These are phyloP conservation scores for Starmerella apis DNA, from an alignment of 805 yeast species.

Conservation along the genomic window DNA sequence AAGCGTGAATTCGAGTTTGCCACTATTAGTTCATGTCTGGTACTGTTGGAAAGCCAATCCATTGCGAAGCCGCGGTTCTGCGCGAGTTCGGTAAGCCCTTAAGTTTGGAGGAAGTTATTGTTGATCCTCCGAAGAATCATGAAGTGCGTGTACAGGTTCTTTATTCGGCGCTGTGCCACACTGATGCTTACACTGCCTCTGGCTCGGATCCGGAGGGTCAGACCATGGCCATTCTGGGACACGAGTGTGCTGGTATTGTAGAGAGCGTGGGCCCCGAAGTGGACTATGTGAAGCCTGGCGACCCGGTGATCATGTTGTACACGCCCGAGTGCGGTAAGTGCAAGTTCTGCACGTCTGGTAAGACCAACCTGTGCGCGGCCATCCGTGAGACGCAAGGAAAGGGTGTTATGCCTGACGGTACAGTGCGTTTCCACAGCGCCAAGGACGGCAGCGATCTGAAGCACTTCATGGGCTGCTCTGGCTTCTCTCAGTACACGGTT, in stretches of 20 bases:
- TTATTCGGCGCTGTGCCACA: slow-evolving; percentile 94
- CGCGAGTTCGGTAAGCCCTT: slow-evolving; percentile 86
- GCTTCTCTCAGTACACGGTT: slow-evolving; percentile 94
- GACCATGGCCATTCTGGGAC: slow-evolving; percentile 88
- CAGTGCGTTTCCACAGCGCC: slow-evolving; percentile 62
- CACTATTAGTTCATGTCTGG: not conserved
- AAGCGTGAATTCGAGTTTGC: not conserved
- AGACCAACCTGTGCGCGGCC: slow-evolving; percentile 92
- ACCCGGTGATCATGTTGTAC: slow-evolving; percentile 85
- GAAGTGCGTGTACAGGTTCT: slow-evolving; percentile 87
- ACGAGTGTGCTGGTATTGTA: slow-evolving; percentile 96
- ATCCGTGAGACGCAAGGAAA: slow-evolving; percentile 97
- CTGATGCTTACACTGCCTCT: slow-evolving; percentile 92
- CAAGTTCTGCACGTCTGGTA: slow-evolving; percentile 88
- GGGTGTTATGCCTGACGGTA: slow-evolving; percentile 98
- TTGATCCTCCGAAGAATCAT: slow-evolving; percentile 89
- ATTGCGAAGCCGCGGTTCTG: slow-evolving; percentile 91
- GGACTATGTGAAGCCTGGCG: slow-evolving; percentile 81
- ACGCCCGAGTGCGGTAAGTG: slow-evolving; percentile 96
- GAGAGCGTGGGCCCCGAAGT: slow-evolving; percentile 95
- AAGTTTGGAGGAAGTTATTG: slow-evolving; percentile 76
- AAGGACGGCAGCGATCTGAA: slow-evolving; percentile 59
- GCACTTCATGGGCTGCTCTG: slow-evolving; percentile 98
- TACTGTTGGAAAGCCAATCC: slow-evolving; percentile 6
- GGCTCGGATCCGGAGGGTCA: slow-evolving; percentile 96